Base-by-base conservation (phyloP, 768 basidiomycete genomes). In the Grammothele lineata region DNA sequence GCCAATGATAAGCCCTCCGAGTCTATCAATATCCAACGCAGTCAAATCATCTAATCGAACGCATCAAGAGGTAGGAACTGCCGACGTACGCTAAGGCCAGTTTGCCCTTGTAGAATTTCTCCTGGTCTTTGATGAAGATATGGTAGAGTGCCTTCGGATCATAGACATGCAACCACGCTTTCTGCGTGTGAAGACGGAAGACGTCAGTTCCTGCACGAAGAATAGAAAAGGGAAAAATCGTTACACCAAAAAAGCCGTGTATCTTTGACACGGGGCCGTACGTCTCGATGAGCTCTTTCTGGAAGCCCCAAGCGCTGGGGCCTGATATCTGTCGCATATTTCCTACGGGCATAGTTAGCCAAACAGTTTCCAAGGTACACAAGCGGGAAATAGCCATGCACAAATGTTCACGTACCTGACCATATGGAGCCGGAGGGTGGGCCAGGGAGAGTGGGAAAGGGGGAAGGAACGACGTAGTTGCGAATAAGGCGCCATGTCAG, bases 111-210 rank as follows among this genome's bases (percentile, higher is more conserved):
- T n/a, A 14, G 14, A 30, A 77, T 6, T 65, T 62, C 39, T 72
- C 67, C 50, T 72, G 72, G 32, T 78, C 76, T 49, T 74, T 77
- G 10, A 71, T 37, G 10, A 74, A 51, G 33, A 78, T 72, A 24
- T 64, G 68, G 32, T 75, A 70, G 18, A 78, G 56, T 2, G 77
- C 76, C n/a, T 58, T 63, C 2, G 76, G 72, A 54, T 79, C 77
- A 22, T 45, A 36, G 65, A 77, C 62, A 47, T 76, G 75, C n/a
- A 2, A 79, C 58, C 56, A 73, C 27, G 27, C 27, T 30, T 14
- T 30, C 14, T 14, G 27, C 27, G 27, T 30, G 8, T 30, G 7
- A 7, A 30, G 27, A 14, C 14, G 27, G 7, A 30, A 7, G 14
- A 30, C 8, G 27, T 30, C 27, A n/a, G n/a, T 30, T 30, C 27